Evolutionary conservation across 2,329 filamentous ascomycete genomes (phyloP), one percentile per base, ranked within the genome.

Genomic region (Alternaria triticina): DNA sequence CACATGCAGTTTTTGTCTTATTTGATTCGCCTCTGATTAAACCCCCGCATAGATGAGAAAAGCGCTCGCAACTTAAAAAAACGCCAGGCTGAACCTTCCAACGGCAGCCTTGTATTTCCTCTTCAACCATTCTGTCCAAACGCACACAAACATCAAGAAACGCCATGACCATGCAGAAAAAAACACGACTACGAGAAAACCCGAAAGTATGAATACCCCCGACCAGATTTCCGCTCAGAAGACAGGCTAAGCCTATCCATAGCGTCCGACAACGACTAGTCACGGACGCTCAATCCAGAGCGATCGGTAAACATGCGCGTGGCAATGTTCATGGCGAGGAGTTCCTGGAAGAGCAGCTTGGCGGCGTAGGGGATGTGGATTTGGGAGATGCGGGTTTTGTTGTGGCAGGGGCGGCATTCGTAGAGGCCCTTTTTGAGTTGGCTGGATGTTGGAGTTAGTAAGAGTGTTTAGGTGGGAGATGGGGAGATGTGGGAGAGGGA

Each of bases 381-480:
- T 82, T 99, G 96, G 6, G 95, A 96, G 80, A 99, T 98, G 84
- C 93, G 94, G 68, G 95, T 97, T 88, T 98, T 98, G 86, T 99
- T 99, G 85, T 96, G 96, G 88, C 96, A 99, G 33, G 96, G 93
- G 59, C 96, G 89, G 82, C 96, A 99, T 82, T 98, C 95, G 79
- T 98, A 98, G 27, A 93, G 93, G 77, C 96, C 93, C 82, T 97
- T 97, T 75, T 94, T 95, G 64, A 99, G 87, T 85, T 96, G 96
- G 49, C 93, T 96, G 62, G 57, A 8, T 15, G 40, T 13, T 54
- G 30, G 20, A 46, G 65, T 78, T 74, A 79, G 70, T 62, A 49
- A 25, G 6, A 33, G 25, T 55, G 46, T 13, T 25, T 10, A 36
- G 10, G 12, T 5, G 8, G 22, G 20, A 12, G 1, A 43, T 49